Evolutionary conservation across 2,329 filamentous ascomycete species (phyloP).

Genomic region (Claviceps capensis): DNA sequence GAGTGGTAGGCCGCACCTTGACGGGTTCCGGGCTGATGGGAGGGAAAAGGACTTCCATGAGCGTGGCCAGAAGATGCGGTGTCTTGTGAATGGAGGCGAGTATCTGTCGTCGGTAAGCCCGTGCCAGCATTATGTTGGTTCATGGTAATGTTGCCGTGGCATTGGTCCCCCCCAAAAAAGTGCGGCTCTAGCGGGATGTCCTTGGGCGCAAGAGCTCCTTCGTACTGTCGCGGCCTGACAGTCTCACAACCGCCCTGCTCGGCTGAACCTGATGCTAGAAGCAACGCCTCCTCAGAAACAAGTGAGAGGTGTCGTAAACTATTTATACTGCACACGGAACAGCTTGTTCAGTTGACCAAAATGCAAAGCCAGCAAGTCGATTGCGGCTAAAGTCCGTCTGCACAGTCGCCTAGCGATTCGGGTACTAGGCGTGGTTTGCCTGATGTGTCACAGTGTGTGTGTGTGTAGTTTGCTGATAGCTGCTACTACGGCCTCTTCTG

Average conservation of each 20-base stretch:
- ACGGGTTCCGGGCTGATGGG: background rate
- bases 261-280: background rate
- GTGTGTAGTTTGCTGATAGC: slow-evolving; percentile 2
- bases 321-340: background rate
- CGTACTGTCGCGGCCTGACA: slow-evolving; percentile 2
- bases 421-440: background rate
- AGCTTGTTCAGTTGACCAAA: background rate
- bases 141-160: background rate
- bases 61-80: background rate
- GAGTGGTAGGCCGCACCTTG: background rate
- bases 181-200: background rate
- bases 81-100: slow-evolving; percentile 5
- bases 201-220: background rate
- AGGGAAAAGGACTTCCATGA: background rate
- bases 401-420: background rate
- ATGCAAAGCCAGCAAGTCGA: background rate
- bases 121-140: slow-evolving; percentile 4
- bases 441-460: slow-evolving; percentile 4
- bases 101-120: slow-evolving; percentile 2
- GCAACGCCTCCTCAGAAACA: background rate
- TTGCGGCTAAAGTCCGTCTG: background rate
- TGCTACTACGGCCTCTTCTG: background rate
- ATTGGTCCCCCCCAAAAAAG: background rate
- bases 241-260: slow-evolving; percentile 1
- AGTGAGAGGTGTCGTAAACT: background rate